Conservation (phyloP, 352 stramenopile species). For the Nothophytophthora sp. region DNA sequence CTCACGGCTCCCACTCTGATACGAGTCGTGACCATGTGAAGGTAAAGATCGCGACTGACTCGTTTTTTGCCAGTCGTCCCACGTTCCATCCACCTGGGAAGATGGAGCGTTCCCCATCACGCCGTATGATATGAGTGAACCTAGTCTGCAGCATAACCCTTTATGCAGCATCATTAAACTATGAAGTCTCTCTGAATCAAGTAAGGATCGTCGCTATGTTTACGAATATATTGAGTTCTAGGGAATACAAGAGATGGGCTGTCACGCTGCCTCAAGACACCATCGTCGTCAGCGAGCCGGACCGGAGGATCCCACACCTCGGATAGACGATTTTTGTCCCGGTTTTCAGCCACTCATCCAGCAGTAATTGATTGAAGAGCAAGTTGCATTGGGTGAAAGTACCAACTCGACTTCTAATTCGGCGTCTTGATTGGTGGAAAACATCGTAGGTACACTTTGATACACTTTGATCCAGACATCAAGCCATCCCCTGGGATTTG, state of each 20-base stretch:
- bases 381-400: conserved; percentile 10
- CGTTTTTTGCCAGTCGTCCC: background rate
- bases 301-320: too few species aligned
- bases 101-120: background rate
- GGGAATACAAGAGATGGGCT: too few species aligned
- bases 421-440: background rate
- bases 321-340: too few species aligned
- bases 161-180: conserved; percentile 1
- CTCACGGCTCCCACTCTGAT: too few species aligned
- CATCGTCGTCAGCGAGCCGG: conserved; percentile 20
- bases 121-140: too few species aligned
- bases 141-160: background rate
- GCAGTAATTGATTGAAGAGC: background rate
- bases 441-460: background rate
- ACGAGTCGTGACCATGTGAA: too few species aligned
- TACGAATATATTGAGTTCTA: too few species aligned
- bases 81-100: background rate
- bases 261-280: conserved; percentile 17
- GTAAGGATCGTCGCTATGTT: too few species aligned
- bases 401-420: background rate
- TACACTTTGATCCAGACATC: background rate
- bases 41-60: background rate
- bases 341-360: background rate
- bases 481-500: too few species aligned
- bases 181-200: too few species aligned